Percentiles rank a stretch among this genome's conserved stretches.
phyloP scores from a whole-genome alignment of 2,329 filamentous ascomycete species.

The Ophiostoma himal-ulmi region DNA sequence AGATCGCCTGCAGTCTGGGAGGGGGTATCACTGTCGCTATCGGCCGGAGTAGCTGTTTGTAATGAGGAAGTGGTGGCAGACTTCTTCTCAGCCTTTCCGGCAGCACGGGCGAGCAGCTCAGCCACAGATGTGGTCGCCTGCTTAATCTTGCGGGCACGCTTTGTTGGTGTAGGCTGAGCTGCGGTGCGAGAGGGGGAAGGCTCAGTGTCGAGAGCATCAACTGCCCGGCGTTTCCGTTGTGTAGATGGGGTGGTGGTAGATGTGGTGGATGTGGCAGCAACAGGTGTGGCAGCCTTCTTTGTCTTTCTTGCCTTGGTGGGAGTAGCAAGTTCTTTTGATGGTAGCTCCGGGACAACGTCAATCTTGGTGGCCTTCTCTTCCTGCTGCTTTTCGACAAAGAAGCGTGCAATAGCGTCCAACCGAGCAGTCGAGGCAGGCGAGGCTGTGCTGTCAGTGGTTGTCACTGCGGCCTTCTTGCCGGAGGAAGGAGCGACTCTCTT shows the following conservation, averaged over 20 bases:
- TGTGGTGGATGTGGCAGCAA: background rate
- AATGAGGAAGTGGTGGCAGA: background rate
- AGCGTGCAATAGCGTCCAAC: constrained; percentile 25
- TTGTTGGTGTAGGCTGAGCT: constrained; percentile 14
- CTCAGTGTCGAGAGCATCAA: constrained; percentile 17
- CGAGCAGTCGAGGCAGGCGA: constrained; percentile 13
- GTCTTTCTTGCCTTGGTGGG: constrained; percentile 9
- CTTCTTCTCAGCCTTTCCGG: background rate
- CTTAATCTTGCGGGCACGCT: constrained; percentile 22
- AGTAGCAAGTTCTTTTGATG: constrained; percentile 29
- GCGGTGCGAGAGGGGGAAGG: background rate
- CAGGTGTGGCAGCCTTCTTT: constrained; percentile 7
- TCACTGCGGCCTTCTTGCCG: constrained; percentile 19
- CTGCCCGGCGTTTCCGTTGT: constrained; percentile 24
- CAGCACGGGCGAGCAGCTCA: constrained; percentile 19
- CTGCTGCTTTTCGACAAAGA: constrained; percentile 31
- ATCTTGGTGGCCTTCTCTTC: background rate
- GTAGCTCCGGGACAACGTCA: background rate
- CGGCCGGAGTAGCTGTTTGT: background rate
- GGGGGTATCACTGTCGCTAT: constrained; percentile 19
- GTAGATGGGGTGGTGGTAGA: background rate
- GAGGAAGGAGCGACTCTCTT: constrained; percentile 26
- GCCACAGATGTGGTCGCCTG: constrained; percentile 26
- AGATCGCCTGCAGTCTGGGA: constrained; percentile 32
- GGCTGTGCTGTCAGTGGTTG: constrained; percentile 25